Conservation (phyloP, 768 basidiomycete genomes). For the Lactifluus rugatus region DNA sequence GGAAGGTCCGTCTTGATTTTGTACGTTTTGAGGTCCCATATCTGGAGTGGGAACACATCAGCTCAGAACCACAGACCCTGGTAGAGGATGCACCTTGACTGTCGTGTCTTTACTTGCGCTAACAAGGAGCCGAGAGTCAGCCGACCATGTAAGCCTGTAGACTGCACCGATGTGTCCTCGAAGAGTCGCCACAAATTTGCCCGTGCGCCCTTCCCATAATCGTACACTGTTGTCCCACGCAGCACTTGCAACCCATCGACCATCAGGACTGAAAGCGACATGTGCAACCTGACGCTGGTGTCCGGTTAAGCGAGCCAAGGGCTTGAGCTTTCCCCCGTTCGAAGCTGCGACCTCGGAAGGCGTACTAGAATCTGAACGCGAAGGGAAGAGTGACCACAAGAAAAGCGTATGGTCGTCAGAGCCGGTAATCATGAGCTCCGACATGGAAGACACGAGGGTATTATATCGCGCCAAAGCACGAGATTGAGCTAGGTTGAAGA, state of each 20-base stretch:
- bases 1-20: constrained; percentile 92
- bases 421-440: constrained; percentile 87
- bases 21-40: constrained; percentile 95
- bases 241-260: constrained; percentile 82
- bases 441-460: constrained; percentile 44
- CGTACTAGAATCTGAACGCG: constrained; percentile 26
- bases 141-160: constrained; percentile 91
- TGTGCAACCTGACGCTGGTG: constrained; percentile 94
- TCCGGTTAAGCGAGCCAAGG: constrained; percentile 73
- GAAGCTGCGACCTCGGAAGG: constrained; percentile 29
- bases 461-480: constrained; percentile 75
- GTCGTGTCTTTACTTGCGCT: constrained; percentile 96
- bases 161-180: constrained; percentile 92
- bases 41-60: constrained; percentile 35
- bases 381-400: constrained; percentile 81
- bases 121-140: constrained; percentile 84
- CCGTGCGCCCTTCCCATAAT: constrained; percentile 79
- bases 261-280: constrained; percentile 92
- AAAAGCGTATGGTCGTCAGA: constrained; percentile 98
- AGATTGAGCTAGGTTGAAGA: constrained; percentile 48
- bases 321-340: constrained; percentile 48
- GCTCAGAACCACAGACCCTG: neutral
- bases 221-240: constrained; percentile 88
- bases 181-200: constrained; percentile 83
- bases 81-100: constrained; percentile 57